Conservation (phyloP, 2,329 filamentous ascomycete genomes). For the Periglandula ipomoeae region DNA sequence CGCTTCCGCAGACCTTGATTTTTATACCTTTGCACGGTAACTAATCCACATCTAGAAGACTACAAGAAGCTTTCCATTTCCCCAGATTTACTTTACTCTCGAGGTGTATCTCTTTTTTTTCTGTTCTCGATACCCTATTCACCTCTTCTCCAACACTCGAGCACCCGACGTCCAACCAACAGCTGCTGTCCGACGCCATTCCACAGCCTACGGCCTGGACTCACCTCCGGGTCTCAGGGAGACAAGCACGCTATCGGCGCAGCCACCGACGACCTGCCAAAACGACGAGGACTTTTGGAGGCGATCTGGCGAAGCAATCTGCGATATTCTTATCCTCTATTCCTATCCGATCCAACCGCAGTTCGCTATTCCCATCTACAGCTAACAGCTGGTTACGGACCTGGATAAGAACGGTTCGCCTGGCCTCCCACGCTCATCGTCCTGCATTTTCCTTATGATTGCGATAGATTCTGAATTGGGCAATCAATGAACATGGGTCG, state of each 20-base stretch:
- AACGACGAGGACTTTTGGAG: neutral
- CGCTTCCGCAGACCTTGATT: slow-evolving; percentile 1
- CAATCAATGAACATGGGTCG: slow-evolving; percentile 35
- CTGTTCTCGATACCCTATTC: neutral
- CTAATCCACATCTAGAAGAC: neutral
- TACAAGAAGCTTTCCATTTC: slow-evolving; percentile 6
- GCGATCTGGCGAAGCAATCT: neutral
- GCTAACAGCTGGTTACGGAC: neutral
- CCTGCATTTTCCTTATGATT: neutral
- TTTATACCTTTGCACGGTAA: neutral
- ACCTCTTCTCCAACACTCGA: neutral
- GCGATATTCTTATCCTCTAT: neutral
- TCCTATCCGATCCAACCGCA: neutral
- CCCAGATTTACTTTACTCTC: neutral
- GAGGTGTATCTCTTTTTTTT: neutral
- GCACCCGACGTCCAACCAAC: neutral
- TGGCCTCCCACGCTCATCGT: neutral
- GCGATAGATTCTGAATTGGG: neutral
- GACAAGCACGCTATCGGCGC: neutral
- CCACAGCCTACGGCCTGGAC: neutral
- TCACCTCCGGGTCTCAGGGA: neutral
- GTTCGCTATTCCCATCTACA: neutral
- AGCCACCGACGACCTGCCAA: neutral
- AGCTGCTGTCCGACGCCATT: neutral
- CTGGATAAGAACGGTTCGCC: neutral